These are phyloP conservation scores for Candida smagusa DNA, from an alignment of 1,139 yeast species.

Conservation along the genomic window DNA sequence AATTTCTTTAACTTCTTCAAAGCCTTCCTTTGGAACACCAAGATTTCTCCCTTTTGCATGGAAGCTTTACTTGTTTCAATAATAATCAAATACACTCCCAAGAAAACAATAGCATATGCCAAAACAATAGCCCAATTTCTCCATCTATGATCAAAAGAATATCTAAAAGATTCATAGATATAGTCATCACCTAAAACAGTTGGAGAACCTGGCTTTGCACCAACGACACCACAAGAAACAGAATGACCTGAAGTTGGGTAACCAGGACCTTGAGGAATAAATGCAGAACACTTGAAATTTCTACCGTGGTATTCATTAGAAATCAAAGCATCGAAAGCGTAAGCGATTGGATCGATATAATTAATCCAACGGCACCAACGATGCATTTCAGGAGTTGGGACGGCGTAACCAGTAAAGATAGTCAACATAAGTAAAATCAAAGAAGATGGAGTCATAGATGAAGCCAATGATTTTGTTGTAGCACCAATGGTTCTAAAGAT, in stretches of 20 bases:
- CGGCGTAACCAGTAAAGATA: conserved; percentile 64
- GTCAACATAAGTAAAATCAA: conserved; percentile 47
- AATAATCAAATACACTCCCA: conserved; percentile 51
- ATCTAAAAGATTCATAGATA: conserved; percentile 43
- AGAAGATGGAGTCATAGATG: conserved; percentile 74
- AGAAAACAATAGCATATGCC: conserved; percentile 55
- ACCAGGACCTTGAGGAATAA: conserved; percentile 51
- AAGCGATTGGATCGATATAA: conserved; percentile 68
- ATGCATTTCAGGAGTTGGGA: conserved; percentile 64
- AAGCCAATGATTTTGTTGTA: conserved; percentile 52
- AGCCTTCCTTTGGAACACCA: conserved; percentile 52
- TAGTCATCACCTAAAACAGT: conserved; percentile 60
- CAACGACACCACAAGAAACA: conserved; percentile 61
- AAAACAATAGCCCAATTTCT: conserved; percentile 74
- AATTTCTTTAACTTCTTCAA: conserved; percentile 26
- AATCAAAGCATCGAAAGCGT: conserved; percentile 46
- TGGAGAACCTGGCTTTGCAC: conserved; percentile 55
- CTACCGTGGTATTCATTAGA: conserved; percentile 52
- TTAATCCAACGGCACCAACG: conserved; percentile 83
- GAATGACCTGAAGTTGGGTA: conserved; percentile 38
- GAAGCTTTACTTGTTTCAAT: conserved; percentile 71
- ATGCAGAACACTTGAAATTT: conserved; percentile 39
- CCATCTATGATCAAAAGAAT: conserved; percentile 66
- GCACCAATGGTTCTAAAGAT: conserved; percentile 73
- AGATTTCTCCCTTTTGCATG: conserved; percentile 79